Evolutionary conservation across 148 eudicot genomes (phyloP), one percentile per base, ranked within the genome.

Genomic region (Rhododendron mucronatum): DNA sequence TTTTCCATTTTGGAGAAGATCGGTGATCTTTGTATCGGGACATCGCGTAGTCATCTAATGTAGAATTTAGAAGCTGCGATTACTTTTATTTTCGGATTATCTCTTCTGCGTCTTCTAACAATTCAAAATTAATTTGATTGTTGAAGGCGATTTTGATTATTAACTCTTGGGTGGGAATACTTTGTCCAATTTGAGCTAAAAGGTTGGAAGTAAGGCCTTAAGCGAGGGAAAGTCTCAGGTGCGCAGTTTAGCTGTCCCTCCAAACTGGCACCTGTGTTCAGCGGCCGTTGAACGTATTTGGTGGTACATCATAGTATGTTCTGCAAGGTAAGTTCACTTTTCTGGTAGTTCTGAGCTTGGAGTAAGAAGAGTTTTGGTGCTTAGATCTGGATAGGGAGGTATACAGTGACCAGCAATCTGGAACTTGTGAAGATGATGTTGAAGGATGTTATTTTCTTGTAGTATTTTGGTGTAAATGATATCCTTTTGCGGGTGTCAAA

Each of bases 261-360:
- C 37, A 67, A 87, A 71, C 78, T 84, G 67, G 48, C 83, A 65
- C 87, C 81, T 86, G 89, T 82, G 85, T 87, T 87, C 88, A 81
- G 90, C 47, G 73, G 87, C 83, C 77, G 80, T 82, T 18, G 53
- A 39, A 80, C 75, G 78, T 55, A 87, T 88, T 86, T 84, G 76
- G 83, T 44, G 78, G 83, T 86, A 79, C 86, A 85, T 88, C 82
- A 78, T 88, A 88, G 69, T 87, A 82, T 89, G 69, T 88, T 86
- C 82, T 88, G 82, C 87, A 67, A 86, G 91, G 92, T 87, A 78
- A 88, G 87, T 77, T 91, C 86, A 16, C n/a, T 73, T 33, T 75
- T 71, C 26, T 4, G 80, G 69, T 20, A 26, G 16, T 21, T 51
- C 50, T 23, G 47, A 15, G 26, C 81, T 57, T 83, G 48, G 48